Evolutionary conservation across 2,329 filamentous ascomycete genomes (phyloP).

Genomic region (Penicillium sp.): DNA sequence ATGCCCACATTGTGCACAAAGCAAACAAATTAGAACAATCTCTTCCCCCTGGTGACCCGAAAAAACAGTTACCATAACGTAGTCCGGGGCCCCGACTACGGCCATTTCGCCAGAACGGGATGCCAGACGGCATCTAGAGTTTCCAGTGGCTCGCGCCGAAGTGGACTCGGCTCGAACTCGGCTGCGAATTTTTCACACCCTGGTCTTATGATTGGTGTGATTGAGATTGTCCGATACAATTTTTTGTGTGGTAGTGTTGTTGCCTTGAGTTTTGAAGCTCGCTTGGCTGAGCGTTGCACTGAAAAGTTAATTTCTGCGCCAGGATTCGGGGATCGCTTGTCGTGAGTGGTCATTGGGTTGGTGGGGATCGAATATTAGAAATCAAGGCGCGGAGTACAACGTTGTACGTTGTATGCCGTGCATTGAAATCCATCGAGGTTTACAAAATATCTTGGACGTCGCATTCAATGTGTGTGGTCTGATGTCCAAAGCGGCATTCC

Average conservation of each 20-base stretch:
- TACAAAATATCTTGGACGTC: background rate
- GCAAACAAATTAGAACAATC: background rate
- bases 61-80: background rate
- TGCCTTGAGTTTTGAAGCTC: background rate
- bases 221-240: too few species aligned
- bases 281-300: background rate
- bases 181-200: background rate
- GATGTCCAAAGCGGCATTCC: background rate
- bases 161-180: slow-evolving; percentile 15
- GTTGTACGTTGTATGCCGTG: too few species aligned
- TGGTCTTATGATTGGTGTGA: background rate
- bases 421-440: too few species aligned
- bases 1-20: slow-evolving; percentile 8
- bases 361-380: background rate
- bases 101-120: slow-evolving; percentile 20
- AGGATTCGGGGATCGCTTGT: background rate
- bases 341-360: background rate
- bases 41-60: background rate
- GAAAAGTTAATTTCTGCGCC: background rate
- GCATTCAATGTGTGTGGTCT: background rate
- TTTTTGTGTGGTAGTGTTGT: background rate
- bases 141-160: slow-evolving; percentile 16
- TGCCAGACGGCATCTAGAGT: slow-evolving; percentile 3
- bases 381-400: background rate
- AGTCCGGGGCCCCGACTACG: slow-evolving; percentile 23